These are phyloP conservation scores for Leucaena leucocephala DNA, from an alignment of 306 rosid genomes.

Conservation along the genomic window DNA sequence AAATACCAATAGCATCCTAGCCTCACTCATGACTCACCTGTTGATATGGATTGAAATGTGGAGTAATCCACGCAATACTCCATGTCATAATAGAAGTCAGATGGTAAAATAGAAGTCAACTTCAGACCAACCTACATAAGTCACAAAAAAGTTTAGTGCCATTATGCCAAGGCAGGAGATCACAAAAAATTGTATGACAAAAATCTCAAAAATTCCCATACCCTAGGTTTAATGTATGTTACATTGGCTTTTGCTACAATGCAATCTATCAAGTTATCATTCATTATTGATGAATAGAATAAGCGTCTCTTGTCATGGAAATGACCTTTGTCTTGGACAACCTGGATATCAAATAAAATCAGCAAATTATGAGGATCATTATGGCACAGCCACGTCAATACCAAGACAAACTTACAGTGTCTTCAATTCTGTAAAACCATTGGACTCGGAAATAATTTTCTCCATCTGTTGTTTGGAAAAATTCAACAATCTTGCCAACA, in stretches of 20 bases:
- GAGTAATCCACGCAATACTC: constrained; percentile 93
- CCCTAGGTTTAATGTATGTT: constrained; percentile 65
- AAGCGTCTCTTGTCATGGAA: constrained; percentile 89
- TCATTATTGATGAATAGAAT: constrained; percentile 87
- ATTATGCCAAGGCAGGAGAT: constrained; percentile 8
- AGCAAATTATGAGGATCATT: constrained; percentile 23
- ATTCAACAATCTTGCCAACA: constrained; percentile 83
- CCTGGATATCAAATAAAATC: constrained; percentile 53
- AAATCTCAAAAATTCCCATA: constrained; percentile 41
- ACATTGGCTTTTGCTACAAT: constrained; percentile 70
- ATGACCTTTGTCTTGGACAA: constrained; percentile 65
- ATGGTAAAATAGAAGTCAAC: constrained; percentile 49
- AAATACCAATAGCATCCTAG: constrained; percentile 12
- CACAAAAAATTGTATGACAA: constrained; percentile 13
- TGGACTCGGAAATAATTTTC: constrained; percentile 80
- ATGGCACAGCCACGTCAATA: constrained; percentile 27
- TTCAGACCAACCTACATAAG: constrained; percentile 67
- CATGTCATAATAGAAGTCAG: constrained; percentile 85
- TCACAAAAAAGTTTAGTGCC: constrained; percentile 11
- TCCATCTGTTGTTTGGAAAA: constrained; percentile 73
- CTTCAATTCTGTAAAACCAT: constrained; percentile 93
- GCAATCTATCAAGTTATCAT: constrained; percentile 83
- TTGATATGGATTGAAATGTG: constrained; percentile 62
- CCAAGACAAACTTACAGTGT: constrained; percentile 68
- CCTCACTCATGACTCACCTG: constrained; percentile 55